Evolutionary conservation across 768 basidiomycete genomes (phyloP).

Genomic region (Lepiota brunneoincarnata): DNA sequence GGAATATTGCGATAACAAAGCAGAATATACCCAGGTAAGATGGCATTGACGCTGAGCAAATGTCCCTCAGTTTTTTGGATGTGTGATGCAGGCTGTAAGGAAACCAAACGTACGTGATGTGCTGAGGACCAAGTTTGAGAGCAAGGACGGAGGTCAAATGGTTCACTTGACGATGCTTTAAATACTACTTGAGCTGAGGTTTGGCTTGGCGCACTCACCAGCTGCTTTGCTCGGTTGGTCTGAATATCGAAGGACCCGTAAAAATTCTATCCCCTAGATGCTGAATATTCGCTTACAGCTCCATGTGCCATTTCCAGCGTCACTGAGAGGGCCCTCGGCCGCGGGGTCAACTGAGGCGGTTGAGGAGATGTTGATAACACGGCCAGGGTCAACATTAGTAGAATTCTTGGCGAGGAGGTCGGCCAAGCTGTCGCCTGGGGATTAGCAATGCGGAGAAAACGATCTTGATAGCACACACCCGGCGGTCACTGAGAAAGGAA

Average conservation of each 20-base stretch:
- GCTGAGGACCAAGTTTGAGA: constrained; percentile 52
- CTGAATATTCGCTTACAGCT: constrained; percentile 54
- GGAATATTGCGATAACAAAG: constrained; percentile 4
- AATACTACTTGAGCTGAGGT: not conserved
- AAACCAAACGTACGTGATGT: constrained; percentile 57
- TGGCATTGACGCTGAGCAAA: constrained; percentile 68
- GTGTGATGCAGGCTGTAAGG: no score
- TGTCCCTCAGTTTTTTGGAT: not conserved
- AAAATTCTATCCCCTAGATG: not conserved
- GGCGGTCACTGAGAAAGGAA: constrained; percentile 42
- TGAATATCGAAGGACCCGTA: constrained; percentile 22
- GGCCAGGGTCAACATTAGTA: constrained; percentile 59
- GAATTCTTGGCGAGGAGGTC: constrained; percentile 66
- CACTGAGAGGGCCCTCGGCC: constrained; percentile 50
- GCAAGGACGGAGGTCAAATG: constrained; percentile 79
- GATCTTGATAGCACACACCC: constrained; percentile 29
- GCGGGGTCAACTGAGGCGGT: constrained; percentile 53
- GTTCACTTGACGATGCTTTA: constrained; percentile 45
- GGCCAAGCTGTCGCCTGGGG: constrained; percentile 41
- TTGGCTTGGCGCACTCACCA: constrained; percentile 27
- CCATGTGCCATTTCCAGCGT: constrained; percentile 65
- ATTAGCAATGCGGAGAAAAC: not conserved
- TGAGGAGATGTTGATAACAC: constrained; percentile 84
- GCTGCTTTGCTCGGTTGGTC: constrained; percentile 87
- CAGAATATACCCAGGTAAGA: constrained; percentile 64